Evolutionary conservation across 768 basidiomycete genomes (phyloP).

Genomic region (Filobasidium wieringae): DNA sequence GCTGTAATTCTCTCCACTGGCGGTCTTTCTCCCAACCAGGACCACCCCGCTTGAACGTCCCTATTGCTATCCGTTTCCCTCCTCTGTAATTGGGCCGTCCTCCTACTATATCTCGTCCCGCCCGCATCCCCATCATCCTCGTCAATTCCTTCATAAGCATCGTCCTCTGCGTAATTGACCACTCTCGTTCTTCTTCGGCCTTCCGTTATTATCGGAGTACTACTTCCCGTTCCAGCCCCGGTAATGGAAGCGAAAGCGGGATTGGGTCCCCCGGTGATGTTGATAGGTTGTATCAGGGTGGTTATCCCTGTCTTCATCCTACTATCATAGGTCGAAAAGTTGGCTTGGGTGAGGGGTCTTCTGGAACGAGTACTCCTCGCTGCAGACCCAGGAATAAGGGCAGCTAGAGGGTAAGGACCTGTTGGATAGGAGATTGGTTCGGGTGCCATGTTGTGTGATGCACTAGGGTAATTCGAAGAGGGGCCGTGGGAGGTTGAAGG

Average conservation of each 20-base stretch:
- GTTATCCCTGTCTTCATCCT: constrained; percentile 82
- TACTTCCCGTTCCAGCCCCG: not conserved
- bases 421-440: constrained; percentile 10
- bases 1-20: constrained; percentile 54
- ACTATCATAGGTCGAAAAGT: constrained; percentile 71
- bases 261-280: constrained; percentile 39
- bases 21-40: constrained; percentile 75
- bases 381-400: constrained; percentile 27
- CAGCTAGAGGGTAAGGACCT: constrained; percentile 23
- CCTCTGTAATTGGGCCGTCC: constrained; percentile 34
- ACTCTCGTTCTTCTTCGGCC: constrained; percentile 5
- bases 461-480: not conserved
- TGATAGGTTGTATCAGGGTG: constrained; percentile 78
- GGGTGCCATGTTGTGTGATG: not conserved
- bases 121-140: constrained; percentile 64
- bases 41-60: constrained; percentile 53
- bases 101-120: constrained; percentile 37
- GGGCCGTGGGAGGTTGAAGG: constrained; percentile 6
- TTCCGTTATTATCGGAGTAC: not conserved
- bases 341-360: constrained; percentile 48
- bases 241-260: constrained; percentile 17
- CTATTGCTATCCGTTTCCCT: constrained; percentile 41
- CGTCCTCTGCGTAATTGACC: constrained; percentile 36
- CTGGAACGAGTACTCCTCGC: constrained; percentile 19
- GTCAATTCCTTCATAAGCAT: constrained; percentile 43